phyloP scores from a whole-genome alignment of 225 moss, liverwort and hornwort genomes.

The Thuidium tamariscinum region DNA sequence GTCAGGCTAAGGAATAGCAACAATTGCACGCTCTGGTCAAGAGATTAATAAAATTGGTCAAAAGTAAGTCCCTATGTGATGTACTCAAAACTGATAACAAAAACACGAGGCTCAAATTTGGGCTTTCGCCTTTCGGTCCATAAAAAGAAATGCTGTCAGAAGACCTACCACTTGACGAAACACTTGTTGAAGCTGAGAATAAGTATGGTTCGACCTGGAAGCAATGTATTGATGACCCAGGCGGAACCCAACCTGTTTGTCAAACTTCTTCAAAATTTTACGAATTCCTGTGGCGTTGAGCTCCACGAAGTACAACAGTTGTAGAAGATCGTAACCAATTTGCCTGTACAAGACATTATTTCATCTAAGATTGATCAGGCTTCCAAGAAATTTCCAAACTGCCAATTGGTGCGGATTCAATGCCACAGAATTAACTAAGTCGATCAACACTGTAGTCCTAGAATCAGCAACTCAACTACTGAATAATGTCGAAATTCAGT shows the following conservation, averaged over 20 bases:
- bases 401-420: background rate
- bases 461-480: background rate
- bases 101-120: background rate
- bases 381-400: background rate
- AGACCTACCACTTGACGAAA: slow-evolving; percentile 73
- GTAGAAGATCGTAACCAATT: slow-evolving; percentile 74
- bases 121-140: background rate
- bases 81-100: background rate
- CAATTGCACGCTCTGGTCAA: background rate
- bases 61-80: background rate
- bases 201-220: slow-evolving; percentile 89
- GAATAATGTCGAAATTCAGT: background rate
- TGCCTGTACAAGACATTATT: slow-evolving; percentile 13
- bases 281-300: slow-evolving; percentile 89
- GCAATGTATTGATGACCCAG: slow-evolving; percentile 80
- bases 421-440: background rate
- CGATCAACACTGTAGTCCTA: background rate
- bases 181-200: slow-evolving; percentile 92
- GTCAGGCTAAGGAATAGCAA: background rate
- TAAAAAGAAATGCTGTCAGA: background rate
- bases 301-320: slow-evolving; percentile 79
- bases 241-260: slow-evolving; percentile 77
- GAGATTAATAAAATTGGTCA: background rate
- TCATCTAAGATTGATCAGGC: background rate
- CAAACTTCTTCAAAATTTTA: slow-evolving; percentile 95